Evolutionary conservation across 2,329 filamentous ascomycete species (phyloP), one percentile per base, ranked within the genome.

Genomic region (Neopestalotiopsis sp.): DNA sequence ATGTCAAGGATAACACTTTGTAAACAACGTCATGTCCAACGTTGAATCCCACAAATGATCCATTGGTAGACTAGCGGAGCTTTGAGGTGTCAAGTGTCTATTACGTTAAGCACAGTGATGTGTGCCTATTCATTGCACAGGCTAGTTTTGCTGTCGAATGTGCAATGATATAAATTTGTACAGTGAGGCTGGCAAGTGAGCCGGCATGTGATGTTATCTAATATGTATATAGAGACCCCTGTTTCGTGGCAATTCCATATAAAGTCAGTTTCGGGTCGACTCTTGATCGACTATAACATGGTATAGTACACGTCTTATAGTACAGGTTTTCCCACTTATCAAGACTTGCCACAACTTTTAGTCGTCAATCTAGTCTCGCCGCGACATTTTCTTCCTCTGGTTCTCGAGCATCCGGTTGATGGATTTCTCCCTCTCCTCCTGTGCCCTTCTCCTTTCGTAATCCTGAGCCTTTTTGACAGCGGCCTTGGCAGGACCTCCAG

Each of bases 401-500:
- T 24, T 17, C 12, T 67, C 65, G 7, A 67, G 10, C 65, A 67
- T 42, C 67, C 74, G 73, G 60, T 70, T 70, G 78, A 63, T 38
- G 14, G 81, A 79, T 76, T 82, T 83, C 75, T 84, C 82, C 69
- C 77, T 81, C 57, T 83, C 78, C 60, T 74, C 75, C 14, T 58
- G 42, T 17, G 74, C 75, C 4, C 77, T 72, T 49, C 73, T 69
- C 40, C 74, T 71, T 68, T 78, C 76, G 69, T 77, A 79, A 14
- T 73, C 72, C 62, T 73, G 59, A 0, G 75, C 77, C 68, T 74
- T 75, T 58, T 73, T 72, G 67, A 63, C 74, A 58, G 49, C 72
- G 70, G 59, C 56, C 61, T 32, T 68, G 32, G 20, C 71, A 6
- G 49, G 17, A 40, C 66, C 66, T 17, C 66, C 71, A 52, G 71